Evolutionary conservation across 306 rosid genomes (phyloP), one percentile per base, ranked within the genome.

Genomic region (Cicer bijugum): DNA sequence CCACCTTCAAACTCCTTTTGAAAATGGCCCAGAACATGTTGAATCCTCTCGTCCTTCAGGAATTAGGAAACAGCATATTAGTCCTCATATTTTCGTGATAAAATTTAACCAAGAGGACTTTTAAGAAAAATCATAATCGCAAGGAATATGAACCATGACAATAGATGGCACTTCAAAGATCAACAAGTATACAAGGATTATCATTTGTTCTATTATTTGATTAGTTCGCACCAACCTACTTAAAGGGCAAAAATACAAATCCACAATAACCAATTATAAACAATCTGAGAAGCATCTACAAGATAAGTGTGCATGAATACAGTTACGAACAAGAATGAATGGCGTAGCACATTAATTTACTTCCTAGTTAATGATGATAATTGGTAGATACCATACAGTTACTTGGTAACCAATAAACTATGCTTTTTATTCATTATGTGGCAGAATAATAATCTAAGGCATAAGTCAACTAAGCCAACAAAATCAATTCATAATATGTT

Each of bases 1-100:
- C 84, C 86, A 57, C 90, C 92, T 80, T 90, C 96, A 64, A 90
- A 93, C 68, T 86, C 93, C 78, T 85, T 88, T 79, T 81, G 91
- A 78, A 89, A 81, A 75, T 87, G 97, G 63, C 98, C 98, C 39
- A 93, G 86, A 79, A 78, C 66, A 81, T 82, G 66, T 35, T 84
- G 89, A 75, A 93, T 77, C 80, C 69, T 93, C 86, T 87, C 86
- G 46, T 84, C 90, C 90, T 84, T 75, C 43, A 67, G 9, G 68
- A 56, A 68, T 78, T 12, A 75, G n/a, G 40, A 78, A 53, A 40
- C 58, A 79, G 69, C 5, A 47, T 52, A 75, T 81, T 47, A 78
- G 75, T 35, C 79, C 20, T 59, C 67, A 39, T 47, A 63, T 63
- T 69, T 56, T 71, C 8, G 43, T 11, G 44, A 59, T 37, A 53